A percentile compares a stretch with the other conserved stretches of the same genome.
Conservation (phyloP, 768 basidiomycete genomes). For the Tricholoma hemisulphureum region DNA sequence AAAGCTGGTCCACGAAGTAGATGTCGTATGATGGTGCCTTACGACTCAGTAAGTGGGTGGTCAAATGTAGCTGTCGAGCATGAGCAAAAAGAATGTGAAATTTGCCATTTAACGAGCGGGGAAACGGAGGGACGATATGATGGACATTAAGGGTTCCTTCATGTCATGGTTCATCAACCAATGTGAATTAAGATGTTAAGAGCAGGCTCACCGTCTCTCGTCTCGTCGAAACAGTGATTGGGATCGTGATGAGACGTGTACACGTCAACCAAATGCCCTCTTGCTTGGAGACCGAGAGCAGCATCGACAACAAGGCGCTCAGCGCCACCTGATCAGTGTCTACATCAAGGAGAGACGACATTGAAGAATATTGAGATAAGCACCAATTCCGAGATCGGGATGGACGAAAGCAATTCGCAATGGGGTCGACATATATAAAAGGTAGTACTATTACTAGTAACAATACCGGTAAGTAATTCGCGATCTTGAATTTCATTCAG, state of each 20-base stretch:
- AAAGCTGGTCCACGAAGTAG: constrained; percentile 93
- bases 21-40: constrained; percentile 65
- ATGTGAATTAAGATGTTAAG: neutral
- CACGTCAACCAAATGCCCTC: constrained; percentile 83
- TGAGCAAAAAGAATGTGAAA: constrained; percentile 91
- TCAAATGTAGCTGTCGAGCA: constrained; percentile 82
- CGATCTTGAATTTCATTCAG: neutral
- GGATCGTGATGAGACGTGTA: constrained; percentile 94
- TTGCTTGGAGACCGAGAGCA: constrained; percentile 79
- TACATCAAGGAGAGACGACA: constrained; percentile 13
- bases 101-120: constrained; percentile 73
- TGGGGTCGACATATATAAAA: constrained; percentile 2
- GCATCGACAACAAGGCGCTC: constrained; percentile 95
- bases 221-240: constrained; percentile 90
- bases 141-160: constrained; percentile 80
- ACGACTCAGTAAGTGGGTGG: constrained; percentile 55
- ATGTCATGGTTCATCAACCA: neutral
- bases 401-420: constrained; percentile 82
- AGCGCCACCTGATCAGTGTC: constrained; percentile 63
- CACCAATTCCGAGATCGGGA: constrained; percentile 94
- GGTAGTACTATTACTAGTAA: no score
- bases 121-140: constrained; percentile 71
- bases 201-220: constrained; percentile 64
- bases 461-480: no score
- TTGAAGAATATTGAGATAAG: constrained; percentile 13